Base-by-base conservation (phyloP, 176 grass and related monocot species). In the Rhynchospora tenuis region DNA sequence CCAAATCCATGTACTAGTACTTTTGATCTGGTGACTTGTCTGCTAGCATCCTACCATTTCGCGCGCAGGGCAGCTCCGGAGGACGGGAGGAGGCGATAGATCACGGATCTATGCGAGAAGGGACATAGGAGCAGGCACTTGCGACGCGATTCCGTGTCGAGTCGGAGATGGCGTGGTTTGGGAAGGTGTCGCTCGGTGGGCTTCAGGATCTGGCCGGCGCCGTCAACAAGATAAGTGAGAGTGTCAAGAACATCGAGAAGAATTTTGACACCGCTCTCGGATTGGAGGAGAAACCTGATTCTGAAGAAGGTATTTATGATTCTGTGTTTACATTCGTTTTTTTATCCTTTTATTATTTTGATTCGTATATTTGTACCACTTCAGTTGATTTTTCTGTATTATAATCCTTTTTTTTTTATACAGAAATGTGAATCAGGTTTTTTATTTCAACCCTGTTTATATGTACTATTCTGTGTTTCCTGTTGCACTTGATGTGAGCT, bases 161-260 rank as follows among this genome's bases (percentile, higher is more conserved):
- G 12, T 16, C 20, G 52, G 23, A 50, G 64, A 99, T 96, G 97
- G 97, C 97, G 83, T 99, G 97, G 97, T 92, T 92, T 6, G 86
- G 72, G 24, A 98, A 95, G 73, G 79, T 95, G 46, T 96, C 97
- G 19, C 88, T 99, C 6, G 88, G 88, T 27, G 97, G 97, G 50
- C 88, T 99, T 70, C 93, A 93, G 89, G 97, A 99, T 91, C 84
- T 99, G 50, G 93, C 97, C n/a, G 97, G 97, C 31, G 97, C 97
- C 7, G 97, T 96, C 44, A 93, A 93, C 55, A 99, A 99, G 84
- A 91, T 96, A 67, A 99, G 97, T 60, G 93, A 99, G 88, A 96
- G 97, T 81, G 97, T 99, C 33, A 99, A 96, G 91, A 99, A 99
- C 86, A 99, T 99, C 20, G 97, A 99, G 85, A 99, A 99, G 86